Percentiles rank a stretch among this genome's conserved stretches.
phyloP scores from a whole-genome alignment of 2,329 filamentous ascomycete genomes.

The Verticillium isaacii region DNA sequence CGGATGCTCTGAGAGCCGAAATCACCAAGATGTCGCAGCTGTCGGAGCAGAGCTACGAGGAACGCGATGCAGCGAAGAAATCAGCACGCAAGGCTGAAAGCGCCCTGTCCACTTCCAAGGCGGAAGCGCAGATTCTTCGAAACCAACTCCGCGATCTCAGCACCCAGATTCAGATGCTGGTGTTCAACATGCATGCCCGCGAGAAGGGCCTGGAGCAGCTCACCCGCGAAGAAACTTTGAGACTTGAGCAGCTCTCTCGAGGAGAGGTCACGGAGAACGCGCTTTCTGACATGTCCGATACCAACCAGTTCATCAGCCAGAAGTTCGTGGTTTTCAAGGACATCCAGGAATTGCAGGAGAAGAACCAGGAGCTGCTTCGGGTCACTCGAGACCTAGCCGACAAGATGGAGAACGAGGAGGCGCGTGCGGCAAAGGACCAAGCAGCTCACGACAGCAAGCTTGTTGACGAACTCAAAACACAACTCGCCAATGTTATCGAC shows the following conservation, averaged over 20 bases:
- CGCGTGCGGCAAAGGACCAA: slow-evolving; percentile 60
- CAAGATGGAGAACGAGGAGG: slow-evolving; percentile 87
- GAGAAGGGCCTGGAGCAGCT: slow-evolving; percentile 74
- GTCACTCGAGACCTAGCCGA: slow-evolving; percentile 82
- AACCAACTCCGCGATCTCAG: slow-evolving; percentile 87
- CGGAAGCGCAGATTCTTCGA: slow-evolving; percentile 73
- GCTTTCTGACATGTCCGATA: slow-evolving; percentile 72
- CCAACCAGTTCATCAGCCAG: slow-evolving; percentile 83
- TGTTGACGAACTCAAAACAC: slow-evolving; percentile 66
- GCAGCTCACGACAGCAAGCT: slow-evolving; percentile 64
- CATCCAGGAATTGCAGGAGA: slow-evolving; percentile 76
- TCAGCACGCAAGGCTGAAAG: slow-evolving; percentile 73
- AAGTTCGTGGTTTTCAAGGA: slow-evolving; percentile 87
- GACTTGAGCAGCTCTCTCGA: slow-evolving; percentile 72
- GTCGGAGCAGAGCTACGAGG: slow-evolving; percentile 75
- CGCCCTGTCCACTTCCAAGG: slow-evolving; percentile 57
- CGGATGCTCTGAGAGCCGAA: slow-evolving; percentile 73
- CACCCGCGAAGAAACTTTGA: slow-evolving; percentile 64
- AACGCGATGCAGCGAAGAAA: slow-evolving; percentile 74
- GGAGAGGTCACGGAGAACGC: slow-evolving; percentile 70
- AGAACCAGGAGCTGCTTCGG: slow-evolving; percentile 79
- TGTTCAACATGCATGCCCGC: slow-evolving; percentile 79
- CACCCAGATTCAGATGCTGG: slow-evolving; percentile 82
- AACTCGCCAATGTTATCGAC: slow-evolving; percentile 72
- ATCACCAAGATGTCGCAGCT: slow-evolving; percentile 81